Evolutionary conservation across 2,329 filamentous ascomycete genomes (phyloP), one percentile per base, ranked within the genome.

Genomic region (Bipolaris cookei): DNA sequence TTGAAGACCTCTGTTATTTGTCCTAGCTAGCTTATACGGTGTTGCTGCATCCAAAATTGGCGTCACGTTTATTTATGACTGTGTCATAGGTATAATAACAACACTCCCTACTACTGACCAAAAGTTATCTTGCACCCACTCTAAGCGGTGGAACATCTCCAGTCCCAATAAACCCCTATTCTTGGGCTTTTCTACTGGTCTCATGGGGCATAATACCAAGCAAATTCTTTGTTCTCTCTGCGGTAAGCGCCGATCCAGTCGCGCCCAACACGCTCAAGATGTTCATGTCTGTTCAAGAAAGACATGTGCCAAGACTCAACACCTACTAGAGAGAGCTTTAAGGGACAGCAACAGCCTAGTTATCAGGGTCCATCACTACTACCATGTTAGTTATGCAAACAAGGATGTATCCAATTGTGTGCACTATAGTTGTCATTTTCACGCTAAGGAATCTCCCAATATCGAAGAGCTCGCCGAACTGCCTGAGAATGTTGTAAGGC

Each of bases 231-330:
- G 46, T 58, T 58, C 16, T 4, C 32, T 58, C 11, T 58, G 39
- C 35, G 18, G 55, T 54, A 51, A 55, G 35, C 37, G 34, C 34
- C 16, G 39, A 46, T 55, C 46, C n/a, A 25, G 46, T 16, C 25
- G 46, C 25, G 28, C 41, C 32, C 34, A 28, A 20, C 25, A 41
- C 34, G 41, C 28, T 11, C n/a, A 58, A 44, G 8, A 58, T 14
- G 14, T 38, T 21, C 4, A 42, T 47, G 50, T 58, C 49, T 58
- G 41, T 51, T 58, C 34, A 28, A 58, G 50, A 54, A 32, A 23
- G 38, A 50, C 39, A 43, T 58, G 46, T 18, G 46, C 45, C 25
- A 28, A 54, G 23, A 54, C 39, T 6, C 37, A 54, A 58, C 39
- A 32, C 51, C 32, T 51, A n/a, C 16, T 55, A 10, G 13, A 34